Evolutionary conservation across 306 rosid genomes (phyloP), one percentile per base, ranked within the genome.

Genomic region (Begonia loranthoides): DNA sequence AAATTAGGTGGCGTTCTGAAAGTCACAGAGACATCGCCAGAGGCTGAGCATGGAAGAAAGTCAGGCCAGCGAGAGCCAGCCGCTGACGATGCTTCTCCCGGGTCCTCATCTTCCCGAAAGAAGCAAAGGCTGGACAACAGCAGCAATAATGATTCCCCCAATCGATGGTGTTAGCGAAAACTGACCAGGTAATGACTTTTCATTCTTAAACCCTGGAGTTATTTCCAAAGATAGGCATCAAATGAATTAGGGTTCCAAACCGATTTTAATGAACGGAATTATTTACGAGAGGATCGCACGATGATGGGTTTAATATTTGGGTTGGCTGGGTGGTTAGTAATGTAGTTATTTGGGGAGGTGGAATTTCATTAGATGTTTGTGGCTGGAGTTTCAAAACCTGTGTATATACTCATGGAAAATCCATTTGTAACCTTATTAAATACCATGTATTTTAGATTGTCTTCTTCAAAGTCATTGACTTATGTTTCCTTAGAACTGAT

Each of bases 1-100:
- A 90, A 90, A 70, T 60, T 79, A 55, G 95, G 97, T n/a, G 85
- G 80, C 19, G 75, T 70, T 49, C 69, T 80, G 68, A 67, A 80
- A 64, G 72, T 63, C 43, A 68, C 95, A 0, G 95, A 85, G 58
- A 51, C 57, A 15, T 34, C 54, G n/a, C 58, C 81, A 0, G 80
- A 76, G 52, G 92, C 72, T 60, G 67, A 72, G 71, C 76, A 73
- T 28, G 36, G 8, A 5, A 7, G 9, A 59, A 75, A 67, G 55
- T 57, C 62, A 51, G 46, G 64, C 52, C 68, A 50, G 66, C 71
- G 75, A 17, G 87, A 84, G 6, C 56, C 79, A 85, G 51, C 69
- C 65, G 5, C 36, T 13, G 81, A 66, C 9, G 80, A 80, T 57
- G 81, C 61, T 62, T 75, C 75, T 50, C 74, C 71, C 1, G 65